Conservation (phyloP, 2,329 filamentous ascomycete species). For the Hypoxylon sp. region DNA sequence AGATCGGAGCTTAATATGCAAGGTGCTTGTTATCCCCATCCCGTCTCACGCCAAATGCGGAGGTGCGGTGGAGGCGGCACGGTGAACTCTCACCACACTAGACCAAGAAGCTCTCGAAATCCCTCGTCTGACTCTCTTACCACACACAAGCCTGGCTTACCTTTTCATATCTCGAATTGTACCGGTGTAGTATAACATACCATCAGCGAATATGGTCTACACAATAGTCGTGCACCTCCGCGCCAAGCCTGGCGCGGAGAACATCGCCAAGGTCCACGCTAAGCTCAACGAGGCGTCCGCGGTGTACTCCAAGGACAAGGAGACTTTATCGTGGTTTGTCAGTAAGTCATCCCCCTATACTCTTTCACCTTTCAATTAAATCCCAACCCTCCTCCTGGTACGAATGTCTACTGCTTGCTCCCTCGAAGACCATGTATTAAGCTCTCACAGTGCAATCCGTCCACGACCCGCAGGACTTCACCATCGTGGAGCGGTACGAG, state of each 20-base stretch:
- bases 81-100: not conserved
- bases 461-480: conserved; percentile 77
- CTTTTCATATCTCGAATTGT: not conserved
- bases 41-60: conserved; percentile 17
- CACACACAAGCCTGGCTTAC: not conserved
- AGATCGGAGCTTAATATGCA: not conserved
- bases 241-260: conserved; percentile 75
- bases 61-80: conserved; percentile 10
- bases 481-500: conserved; percentile 81
- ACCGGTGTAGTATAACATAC: not conserved
- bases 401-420: not conserved
- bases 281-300: conserved; percentile 83
- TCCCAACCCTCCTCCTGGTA: not conserved
- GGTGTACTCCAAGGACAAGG: conserved; percentile 79
- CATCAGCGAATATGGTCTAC: conserved; percentile 69
- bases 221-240: conserved; percentile 79
- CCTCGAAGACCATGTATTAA: not conserved
- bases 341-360: conserved; percentile 54
- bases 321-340: conserved; percentile 80
- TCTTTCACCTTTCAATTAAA: not conserved
- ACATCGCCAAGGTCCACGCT: conserved; percentile 76
- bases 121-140: not conserved
- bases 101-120: not conserved
- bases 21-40: conserved; percentile 13
- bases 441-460: conserved; percentile 72